Percentiles rank a stretch among this genome's conserved stretches.
Evolutionary conservation across 2,329 filamentous ascomycete species (phyloP).

Genomic region (Penicillium sp.): DNA sequence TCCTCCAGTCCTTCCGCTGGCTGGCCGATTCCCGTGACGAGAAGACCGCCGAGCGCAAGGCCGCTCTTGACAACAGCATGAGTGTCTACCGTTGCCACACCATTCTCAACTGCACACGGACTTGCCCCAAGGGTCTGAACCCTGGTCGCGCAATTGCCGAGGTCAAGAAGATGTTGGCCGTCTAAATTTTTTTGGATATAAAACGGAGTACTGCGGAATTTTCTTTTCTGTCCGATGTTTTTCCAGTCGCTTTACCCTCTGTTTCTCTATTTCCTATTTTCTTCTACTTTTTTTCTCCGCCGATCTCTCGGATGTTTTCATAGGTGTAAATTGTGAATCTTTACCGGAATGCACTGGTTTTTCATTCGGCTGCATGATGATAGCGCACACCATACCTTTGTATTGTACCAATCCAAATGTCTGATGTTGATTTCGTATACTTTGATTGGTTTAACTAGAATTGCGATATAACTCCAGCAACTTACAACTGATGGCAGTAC

Average conservation of each 20-base stretch:
- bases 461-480: not conserved
- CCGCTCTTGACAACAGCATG: slow-evolving; percentile 96
- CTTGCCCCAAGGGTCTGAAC: slow-evolving; percentile 98
- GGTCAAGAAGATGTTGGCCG: slow-evolving; percentile 96
- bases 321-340: slow-evolving; percentile 31
- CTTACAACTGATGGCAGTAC: not conserved
- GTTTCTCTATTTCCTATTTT: slow-evolving; percentile 13
- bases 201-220: slow-evolving; percentile 28
- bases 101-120: slow-evolving; percentile 97
- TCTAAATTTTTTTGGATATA: slow-evolving; percentile 29
- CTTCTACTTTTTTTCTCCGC: slow-evolving; percentile 16
- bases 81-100: slow-evolving; percentile 98
- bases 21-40: slow-evolving; percentile 93
- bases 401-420: slow-evolving; percentile 3
- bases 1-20: slow-evolving; percentile 98
- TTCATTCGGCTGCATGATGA: slow-evolving; percentile 18
- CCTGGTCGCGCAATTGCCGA: slow-evolving; percentile 92
- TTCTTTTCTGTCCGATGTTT: slow-evolving; percentile 25
- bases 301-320: slow-evolving; percentile 25
- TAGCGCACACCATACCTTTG: slow-evolving; percentile 7
- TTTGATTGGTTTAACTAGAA: not conserved
- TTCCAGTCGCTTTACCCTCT: slow-evolving; percentile 22
- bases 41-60: slow-evolving; percentile 82
- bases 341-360: slow-evolving; percentile 27
- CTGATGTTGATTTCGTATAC: not conserved